Evolutionary conservation across 108 stramenopile genomes (phyloP).

Genomic region (Ochromonas danica): DNA sequence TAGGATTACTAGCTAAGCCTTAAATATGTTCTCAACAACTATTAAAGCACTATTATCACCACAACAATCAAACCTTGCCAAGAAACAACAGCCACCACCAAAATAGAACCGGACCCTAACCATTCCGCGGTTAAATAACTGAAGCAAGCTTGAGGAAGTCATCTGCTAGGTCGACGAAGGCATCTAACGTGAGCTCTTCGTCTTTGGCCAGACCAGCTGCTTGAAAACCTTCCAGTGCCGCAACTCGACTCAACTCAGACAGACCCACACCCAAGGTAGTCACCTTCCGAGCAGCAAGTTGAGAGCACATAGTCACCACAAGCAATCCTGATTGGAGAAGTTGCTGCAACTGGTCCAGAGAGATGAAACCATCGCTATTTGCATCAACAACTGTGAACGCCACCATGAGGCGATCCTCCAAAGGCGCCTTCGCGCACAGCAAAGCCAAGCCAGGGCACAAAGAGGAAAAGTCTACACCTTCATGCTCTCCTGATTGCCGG

Average conservation of each 20-base stretch:
- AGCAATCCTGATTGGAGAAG: not conserved
- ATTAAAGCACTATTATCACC: too few species aligned
- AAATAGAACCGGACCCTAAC: not conserved
- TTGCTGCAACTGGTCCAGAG: not conserved
- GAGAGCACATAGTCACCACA: not conserved
- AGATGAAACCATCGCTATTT: not conserved
- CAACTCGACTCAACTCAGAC: not conserved
- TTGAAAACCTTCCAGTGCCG: not conserved
- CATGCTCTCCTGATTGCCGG: too few species aligned
- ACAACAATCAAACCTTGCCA: not conserved
- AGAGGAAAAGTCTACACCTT: not conserved
- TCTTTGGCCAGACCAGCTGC: not conserved
- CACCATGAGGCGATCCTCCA: slow-evolving; percentile 6
- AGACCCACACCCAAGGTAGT: not conserved
- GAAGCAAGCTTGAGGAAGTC: slow-evolving; percentile 7
- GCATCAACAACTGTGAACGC: not conserved
- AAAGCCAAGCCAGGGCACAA: not conserved
- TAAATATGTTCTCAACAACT: too few species aligned
- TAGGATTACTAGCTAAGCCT: too few species aligned
- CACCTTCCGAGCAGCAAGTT: not conserved
- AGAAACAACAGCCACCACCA: not conserved
- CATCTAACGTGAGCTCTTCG: not conserved
- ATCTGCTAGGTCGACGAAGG: not conserved
- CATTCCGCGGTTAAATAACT: not conserved
- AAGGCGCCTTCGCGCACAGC: not conserved